Evolutionary conservation across 371 early-diverging fungal genomes (phyloP), one percentile per base, ranked within the genome.

Genomic region (Haplosporangium sp.): DNA sequence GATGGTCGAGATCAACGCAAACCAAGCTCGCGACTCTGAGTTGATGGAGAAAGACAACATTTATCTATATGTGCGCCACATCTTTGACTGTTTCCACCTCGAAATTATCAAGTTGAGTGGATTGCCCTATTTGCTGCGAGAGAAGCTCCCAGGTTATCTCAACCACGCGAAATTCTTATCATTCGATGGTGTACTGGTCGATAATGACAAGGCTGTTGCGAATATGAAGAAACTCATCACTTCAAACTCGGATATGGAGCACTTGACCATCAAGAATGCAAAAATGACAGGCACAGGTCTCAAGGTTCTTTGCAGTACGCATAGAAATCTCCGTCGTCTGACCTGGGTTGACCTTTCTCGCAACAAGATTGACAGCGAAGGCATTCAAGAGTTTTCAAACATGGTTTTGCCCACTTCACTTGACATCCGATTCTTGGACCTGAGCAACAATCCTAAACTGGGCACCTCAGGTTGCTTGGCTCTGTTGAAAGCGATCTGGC

Each of bases 141-240:
- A 73, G 59, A 78, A 78, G 48, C 53, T 78, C 17, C 70, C 73
- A 0, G 73, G 73, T 0, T 78, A 62, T 40, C 63, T 78, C 35
- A 55, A 69, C 61, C 66, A 69, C 5, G 73, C 74, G 59, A 69
- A 69, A 58, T 69, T 35, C n/a, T 9, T 78, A 47, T 57, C 61
- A 15, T 73, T 78, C 52, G 78, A 78, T 13, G 78, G 78, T 11
- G 78, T 78, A 11, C 64, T 78, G 15, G 35, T 78, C 44, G 78
- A 78, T 50, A 78, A 72, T 27, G 78, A 78, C 70, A 73, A 73
- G 67, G 74, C 78, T 15, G 65, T 78, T 27, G 59, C 67, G 39
- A 78, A 78, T 50, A 78, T 78, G 78, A 78, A 78, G 64, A 78
- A 78, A 61, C 58, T 78, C 11, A 66, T 78, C 60, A 62, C 62